Evolutionary conservation across 495 filamentous ascomycete genomes (phyloP).

Genomic region (Podospora pseudopauciseta): DNA sequence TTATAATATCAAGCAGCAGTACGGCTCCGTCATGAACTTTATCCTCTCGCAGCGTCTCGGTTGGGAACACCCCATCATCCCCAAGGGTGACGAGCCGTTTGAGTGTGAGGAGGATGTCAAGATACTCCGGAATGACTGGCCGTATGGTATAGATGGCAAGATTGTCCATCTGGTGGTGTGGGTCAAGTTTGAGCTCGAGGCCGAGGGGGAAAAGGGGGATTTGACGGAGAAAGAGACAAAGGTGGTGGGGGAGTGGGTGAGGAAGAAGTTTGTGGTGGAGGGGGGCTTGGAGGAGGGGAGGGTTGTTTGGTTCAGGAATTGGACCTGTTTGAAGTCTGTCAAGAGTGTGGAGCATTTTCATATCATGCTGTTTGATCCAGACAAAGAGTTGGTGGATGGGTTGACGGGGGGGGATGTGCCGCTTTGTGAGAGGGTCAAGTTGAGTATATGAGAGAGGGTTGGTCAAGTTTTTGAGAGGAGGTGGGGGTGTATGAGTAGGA

Average conservation of each 20-base stretch:
- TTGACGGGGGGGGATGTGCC: constrained; percentile 75
- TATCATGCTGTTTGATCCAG: constrained; percentile 78
- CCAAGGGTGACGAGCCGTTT: constrained; percentile 38
- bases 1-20: constrained; percentile 55
- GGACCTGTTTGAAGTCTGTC: constrained; percentile 73
- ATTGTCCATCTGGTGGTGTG: constrained; percentile 85
- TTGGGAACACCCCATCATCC: constrained; percentile 51
- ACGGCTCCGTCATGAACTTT: constrained; percentile 73
- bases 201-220: constrained; percentile 63
- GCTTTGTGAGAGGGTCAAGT: constrained; percentile 32
- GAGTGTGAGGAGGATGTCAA: constrained; percentile 57
- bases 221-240: constrained; percentile 58
- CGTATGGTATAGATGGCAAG: constrained; percentile 70
- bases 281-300: constrained; percentile 45
- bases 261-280: constrained; percentile 52
- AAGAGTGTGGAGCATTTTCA: constrained; percentile 93
- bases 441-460: not conserved
- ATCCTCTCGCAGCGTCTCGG: constrained; percentile 60
- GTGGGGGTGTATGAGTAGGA: not conserved
- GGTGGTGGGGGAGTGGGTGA: constrained; percentile 66
- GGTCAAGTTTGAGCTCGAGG: constrained; percentile 72
- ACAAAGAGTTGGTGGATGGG: constrained; percentile 61
- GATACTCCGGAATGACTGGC: constrained; percentile 85
- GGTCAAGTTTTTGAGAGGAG: not conserved
- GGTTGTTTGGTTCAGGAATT: constrained; percentile 91